A percentile compares a stretch with the other conserved stretches of the same genome.
phyloP scores from a whole-genome alignment of 352 stramenopile species.

The Globisporangium radiosum region DNA sequence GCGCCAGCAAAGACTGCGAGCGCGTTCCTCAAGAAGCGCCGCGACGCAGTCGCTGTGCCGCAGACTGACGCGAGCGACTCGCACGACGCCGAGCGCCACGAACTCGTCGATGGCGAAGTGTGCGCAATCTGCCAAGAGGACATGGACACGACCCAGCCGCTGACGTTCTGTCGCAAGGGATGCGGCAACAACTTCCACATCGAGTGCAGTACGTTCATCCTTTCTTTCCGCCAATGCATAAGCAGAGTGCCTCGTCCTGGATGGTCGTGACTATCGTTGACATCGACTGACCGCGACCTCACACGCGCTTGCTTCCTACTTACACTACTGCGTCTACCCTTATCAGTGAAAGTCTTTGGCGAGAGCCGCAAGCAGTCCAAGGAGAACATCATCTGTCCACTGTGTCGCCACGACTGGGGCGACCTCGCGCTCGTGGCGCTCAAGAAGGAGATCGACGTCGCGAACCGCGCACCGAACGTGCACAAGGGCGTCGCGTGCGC shows the following conservation, averaged over 20 bases:
- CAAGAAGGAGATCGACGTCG: conserved; percentile 67
- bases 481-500: conserved; percentile 59
- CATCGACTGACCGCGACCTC: too few relatives aligned
- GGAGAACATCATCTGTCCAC: conserved; percentile 77
- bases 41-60: conserved; percentile 12
- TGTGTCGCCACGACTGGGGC: conserved; percentile 81
- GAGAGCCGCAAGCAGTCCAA: conserved; percentile 78
- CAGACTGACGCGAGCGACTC: conserved; percentile 15
- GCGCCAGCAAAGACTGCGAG: conserved; percentile 13
- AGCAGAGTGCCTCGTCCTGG: too few relatives aligned
- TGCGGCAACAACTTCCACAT: conserved; percentile 77
- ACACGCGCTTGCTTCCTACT: too few relatives aligned
- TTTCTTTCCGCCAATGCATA: neutral
- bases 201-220: conserved; percentile 41
- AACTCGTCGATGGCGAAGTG: conserved; percentile 67
- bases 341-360: conserved; percentile 75
- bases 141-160: conserved; percentile 47
- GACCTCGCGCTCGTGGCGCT: conserved; percentile 49
- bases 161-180: conserved; percentile 75
- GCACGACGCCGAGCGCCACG: conserved; percentile 36
- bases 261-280: too few relatives aligned
- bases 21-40: conserved; percentile 40
- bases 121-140: conserved; percentile 84
- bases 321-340: neutral
- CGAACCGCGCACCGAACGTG: conserved; percentile 67